Conservation (phyloP, 1,284 basidiomycete species). For the Sparassis latifolia region DNA sequence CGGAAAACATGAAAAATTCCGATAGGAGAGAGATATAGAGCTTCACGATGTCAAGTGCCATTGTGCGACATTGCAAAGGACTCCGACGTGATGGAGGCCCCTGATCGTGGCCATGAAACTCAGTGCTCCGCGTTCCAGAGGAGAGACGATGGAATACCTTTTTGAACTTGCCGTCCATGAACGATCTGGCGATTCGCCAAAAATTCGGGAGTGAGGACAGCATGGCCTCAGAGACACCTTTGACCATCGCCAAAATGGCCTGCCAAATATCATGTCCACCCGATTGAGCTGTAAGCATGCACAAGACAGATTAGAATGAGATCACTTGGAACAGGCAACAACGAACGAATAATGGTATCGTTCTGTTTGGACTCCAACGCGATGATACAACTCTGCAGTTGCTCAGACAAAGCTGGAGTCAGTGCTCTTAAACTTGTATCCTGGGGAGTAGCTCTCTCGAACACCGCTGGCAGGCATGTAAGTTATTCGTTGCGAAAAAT, state of each 20-base stretch:
- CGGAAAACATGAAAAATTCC: conserved; percentile 86
- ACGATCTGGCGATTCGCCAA: conserved; percentile 88
- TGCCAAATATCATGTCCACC: conserved; percentile 79
- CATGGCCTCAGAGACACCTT: conserved; percentile 65
- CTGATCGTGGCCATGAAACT: conserved; percentile 13
- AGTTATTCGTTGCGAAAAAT: background rate
- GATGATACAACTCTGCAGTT: conserved; percentile 51
- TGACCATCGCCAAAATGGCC: conserved; percentile 67
- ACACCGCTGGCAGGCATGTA: conserved; percentile 28
- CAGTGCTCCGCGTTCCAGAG: background rate
- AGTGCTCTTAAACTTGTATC: conserved; percentile 16
- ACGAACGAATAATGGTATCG: conserved; percentile 60
- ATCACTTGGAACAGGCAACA: background rate
- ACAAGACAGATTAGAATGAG: background rate
- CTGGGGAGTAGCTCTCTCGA: conserved; percentile 28
- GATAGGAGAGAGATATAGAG: conserved; percentile 84
- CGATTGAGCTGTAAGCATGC: conserved; percentile 23
- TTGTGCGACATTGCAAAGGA: conserved; percentile 78
- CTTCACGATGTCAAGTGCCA: conserved; percentile 89
- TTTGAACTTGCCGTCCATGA: conserved; percentile 88
- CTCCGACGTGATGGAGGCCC: conserved; percentile 50
- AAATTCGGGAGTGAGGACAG: conserved; percentile 80
- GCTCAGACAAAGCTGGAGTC: conserved; percentile 39
- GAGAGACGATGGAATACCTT: conserved; percentile 42
- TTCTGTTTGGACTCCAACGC: conserved; percentile 59